Conservation (phyloP, 768 basidiomycete genomes). For the Lactarius akahatsu region DNA sequence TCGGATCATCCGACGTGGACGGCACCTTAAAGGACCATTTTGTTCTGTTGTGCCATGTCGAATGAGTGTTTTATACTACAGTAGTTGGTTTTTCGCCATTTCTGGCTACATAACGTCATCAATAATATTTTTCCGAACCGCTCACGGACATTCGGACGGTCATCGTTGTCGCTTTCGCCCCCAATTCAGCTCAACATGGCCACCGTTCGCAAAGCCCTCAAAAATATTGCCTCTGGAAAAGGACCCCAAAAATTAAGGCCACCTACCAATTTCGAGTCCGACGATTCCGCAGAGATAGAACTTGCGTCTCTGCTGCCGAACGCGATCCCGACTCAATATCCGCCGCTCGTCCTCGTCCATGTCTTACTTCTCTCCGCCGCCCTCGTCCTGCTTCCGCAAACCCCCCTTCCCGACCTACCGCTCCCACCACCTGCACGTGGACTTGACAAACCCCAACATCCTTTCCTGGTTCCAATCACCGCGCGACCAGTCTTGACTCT, state of each 20-base stretch:
- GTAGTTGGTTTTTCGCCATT: no score
- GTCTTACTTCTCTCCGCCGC: constrained; percentile 18
- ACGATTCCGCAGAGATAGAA: not conserved
- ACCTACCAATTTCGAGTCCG: not conserved
- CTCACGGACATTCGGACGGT: no score
- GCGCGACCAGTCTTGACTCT: constrained; percentile 56
- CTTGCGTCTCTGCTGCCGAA: constrained; percentile 17
- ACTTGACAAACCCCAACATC: constrained; percentile 64
- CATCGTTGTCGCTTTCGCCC: no score
- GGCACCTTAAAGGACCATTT: not conserved
- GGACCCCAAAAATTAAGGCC: not conserved
- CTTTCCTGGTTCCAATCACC: constrained; percentile 68
- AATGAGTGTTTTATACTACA: not conserved
- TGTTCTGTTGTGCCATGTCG: not conserved
- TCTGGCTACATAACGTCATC: not conserved
- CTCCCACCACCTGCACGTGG: constrained; percentile 23
- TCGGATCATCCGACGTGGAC: not conserved
- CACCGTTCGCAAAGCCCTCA: constrained; percentile 18
- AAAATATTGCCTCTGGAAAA: constrained; percentile 13
- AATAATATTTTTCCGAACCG: no score
- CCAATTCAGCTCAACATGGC: constrained; percentile 5
- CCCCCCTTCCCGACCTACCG: constrained; percentile 15
- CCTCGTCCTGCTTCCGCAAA: constrained; percentile 19
- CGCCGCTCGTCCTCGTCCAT: constrained; percentile 20
- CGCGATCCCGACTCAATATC: constrained; percentile 21